Base-by-base conservation (phyloP, 805 yeast genomes). In the Sugiyamaella qingdaonensis region DNA sequence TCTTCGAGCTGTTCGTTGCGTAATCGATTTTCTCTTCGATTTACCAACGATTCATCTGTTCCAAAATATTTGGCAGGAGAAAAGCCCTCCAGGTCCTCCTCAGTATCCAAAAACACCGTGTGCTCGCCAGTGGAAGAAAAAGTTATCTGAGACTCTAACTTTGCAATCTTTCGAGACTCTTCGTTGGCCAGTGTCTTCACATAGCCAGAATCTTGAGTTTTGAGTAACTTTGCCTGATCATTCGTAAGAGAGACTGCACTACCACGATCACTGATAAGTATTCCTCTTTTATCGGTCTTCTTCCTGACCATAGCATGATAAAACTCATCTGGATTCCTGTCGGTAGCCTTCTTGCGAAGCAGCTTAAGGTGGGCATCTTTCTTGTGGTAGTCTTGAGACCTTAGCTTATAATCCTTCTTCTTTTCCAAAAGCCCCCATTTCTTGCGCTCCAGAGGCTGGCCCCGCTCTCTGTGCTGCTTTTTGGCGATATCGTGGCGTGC, bases 381-480 rank as follows among this genome's bases (percentile, higher is more conserved):
- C 57, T 71, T 69, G 62, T 83, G 87, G 60, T 68, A 82, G 60
- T 83, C 85, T 53, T 72, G 74, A 0, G 96, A 91, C 33, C 84
- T 79, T 54, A 78, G 82, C 59, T 73, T 75, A 75, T 86, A 86
- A 67, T 86, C 95, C 69, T 86, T 86, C 76, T 94, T 94, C 78
- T 94, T 94, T 71, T 94, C 99, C 44, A 94, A 76, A 34, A 91
- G 81, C 41, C 99, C 99, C 69, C 78, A 82, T 66, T 79, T 79
- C 61, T 80, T 74, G 54, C 99, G 78, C 44, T 79, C 83, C 46
- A 74, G 76, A 1, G 92, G 86, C 71, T 94, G 99, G 4, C 96
- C 80, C 64, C 99, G 81, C 73, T 94, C 99, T 54, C 90, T 76
- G 65, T 94, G 99, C 74, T 94, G 98, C 66, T 89, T 94, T 75